phyloP scores from a whole-genome alignment of 1,284 basidiomycete genomes.

The Sporisorium iseilematis-ciliati region DNA sequence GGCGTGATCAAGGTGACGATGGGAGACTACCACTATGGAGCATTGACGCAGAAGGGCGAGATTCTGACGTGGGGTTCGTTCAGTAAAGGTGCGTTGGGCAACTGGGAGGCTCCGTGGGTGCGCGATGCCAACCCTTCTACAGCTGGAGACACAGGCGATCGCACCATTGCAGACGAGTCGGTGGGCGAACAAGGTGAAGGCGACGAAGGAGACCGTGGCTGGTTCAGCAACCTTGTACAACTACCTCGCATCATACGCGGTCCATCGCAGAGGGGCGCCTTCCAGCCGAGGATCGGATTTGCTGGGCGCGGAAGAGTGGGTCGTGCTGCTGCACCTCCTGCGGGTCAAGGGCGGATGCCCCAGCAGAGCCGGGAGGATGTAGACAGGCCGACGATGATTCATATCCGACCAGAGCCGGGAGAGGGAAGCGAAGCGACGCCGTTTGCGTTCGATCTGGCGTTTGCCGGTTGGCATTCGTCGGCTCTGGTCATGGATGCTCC shows the following conservation, averaged over 20 bases:
- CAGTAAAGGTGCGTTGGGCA: constrained; percentile 82
- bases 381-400: background rate
- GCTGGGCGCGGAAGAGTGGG: constrained; percentile 14
- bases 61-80: constrained; percentile 86
- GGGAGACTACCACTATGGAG: constrained; percentile 90
- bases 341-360: background rate
- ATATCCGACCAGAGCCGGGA: background rate
- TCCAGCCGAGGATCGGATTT: constrained; percentile 21
- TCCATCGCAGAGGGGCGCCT: background rate
- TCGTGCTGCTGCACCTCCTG: background rate
- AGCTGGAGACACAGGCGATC: background rate
- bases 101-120: constrained; percentile 72
- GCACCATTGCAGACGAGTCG: background rate
- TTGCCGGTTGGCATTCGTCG: constrained; percentile 47
- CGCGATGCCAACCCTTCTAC: background rate
- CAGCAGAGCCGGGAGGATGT: constrained; percentile 2
- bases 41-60: constrained; percentile 81
- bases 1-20: constrained; percentile 84
- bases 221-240: constrained; percentile 16
- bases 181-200: constrained; percentile 2
- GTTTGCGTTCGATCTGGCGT: constrained; percentile 54
- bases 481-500: constrained; percentile 38
- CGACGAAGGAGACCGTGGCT: constrained; percentile 12
- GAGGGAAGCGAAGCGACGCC: background rate
- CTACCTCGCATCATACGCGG: constrained; percentile 10